Base-by-base conservation (phyloP, 768 basidiomycete genomes). In the Phallus indusiatus region DNA sequence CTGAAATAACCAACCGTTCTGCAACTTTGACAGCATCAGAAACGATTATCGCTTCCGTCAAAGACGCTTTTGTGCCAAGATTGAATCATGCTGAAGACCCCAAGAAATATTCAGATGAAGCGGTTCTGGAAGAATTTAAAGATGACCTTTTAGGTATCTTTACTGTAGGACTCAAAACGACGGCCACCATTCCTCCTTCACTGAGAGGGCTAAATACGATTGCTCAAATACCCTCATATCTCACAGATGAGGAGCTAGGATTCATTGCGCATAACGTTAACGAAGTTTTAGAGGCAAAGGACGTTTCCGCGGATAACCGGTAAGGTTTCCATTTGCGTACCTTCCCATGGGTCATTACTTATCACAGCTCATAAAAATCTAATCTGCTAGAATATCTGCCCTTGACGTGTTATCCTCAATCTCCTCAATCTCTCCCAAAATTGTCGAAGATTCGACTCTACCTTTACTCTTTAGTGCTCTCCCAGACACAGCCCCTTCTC, bases 181-280 rank as follows among this genome's bases (percentile, higher is more conserved):
- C 78, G 5, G 67, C 79, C 1, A 78, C 83, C 5, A 75, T 82
- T 21, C 71, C 75, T 34, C 75, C 83, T 20, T 86, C 88, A 0
- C 71, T 96, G 17, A 76, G 79, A 6, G 85, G 83, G 7, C 72
- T 94, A 50, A 79, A 81, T 46, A 79, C 79, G 18, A 67, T 96
- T 64, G 77, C 85, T n/a, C 80, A 79, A 8, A 84, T 90, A 1
- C 73, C 77, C 7, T 70, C 70, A 0, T 78, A 93, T 49, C 73
- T 95, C 37, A 74, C 81, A 0, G 78, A 84, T 54, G 80, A 85
- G 18, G 94, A 99, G 68, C 70, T 90, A 11, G 81, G 83, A 2
- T 93, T 87, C 67, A 73, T 92, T 46, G 87, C 95, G 1, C 84
- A 86, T 59, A 85, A 81, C 53, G 75, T 87, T 24, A 83, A 88